Conservation (phyloP, 1,284 basidiomycete species). For the Trametes hirsuta region DNA sequence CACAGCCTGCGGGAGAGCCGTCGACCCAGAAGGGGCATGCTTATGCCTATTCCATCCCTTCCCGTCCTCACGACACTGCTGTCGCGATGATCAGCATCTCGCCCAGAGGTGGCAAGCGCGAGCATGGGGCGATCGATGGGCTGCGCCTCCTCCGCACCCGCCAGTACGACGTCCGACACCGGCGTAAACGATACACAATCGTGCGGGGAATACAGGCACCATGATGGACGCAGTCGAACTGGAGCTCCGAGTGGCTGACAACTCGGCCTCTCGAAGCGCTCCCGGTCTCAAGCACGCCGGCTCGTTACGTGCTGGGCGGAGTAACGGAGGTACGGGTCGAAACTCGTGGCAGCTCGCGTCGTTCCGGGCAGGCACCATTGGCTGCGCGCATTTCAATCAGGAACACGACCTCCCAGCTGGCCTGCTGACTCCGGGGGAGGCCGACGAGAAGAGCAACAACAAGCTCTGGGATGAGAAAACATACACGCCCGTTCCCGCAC, state of each 20-base stretch:
- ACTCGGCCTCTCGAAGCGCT: neutral
- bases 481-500: conserved; percentile 16
- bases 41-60: conserved; percentile 7
- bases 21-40: conserved; percentile 7
- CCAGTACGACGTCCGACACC: neutral
- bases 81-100: conserved; percentile 15
- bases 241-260: neutral
- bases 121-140: neutral
- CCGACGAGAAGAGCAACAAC: conserved; percentile 6
- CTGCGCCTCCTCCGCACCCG: neutral
- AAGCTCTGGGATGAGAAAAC: conserved; percentile 11
- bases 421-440: conserved; percentile 13
- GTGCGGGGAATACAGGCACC: neutral
- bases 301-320: conserved; percentile 1
- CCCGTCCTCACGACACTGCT: neutral
- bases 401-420: conserved; percentile 1
- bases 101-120: neutral
- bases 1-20: conserved; percentile 9
- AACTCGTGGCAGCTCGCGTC: conserved; percentile 4
- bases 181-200: neutral
- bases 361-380: neutral
- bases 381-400: conserved; percentile 3
- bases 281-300: neutral
- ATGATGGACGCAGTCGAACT: neutral
- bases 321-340: conserved; percentile 7